Base-by-base conservation (phyloP, 805 yeast species). In the Candida ovalis region DNA sequence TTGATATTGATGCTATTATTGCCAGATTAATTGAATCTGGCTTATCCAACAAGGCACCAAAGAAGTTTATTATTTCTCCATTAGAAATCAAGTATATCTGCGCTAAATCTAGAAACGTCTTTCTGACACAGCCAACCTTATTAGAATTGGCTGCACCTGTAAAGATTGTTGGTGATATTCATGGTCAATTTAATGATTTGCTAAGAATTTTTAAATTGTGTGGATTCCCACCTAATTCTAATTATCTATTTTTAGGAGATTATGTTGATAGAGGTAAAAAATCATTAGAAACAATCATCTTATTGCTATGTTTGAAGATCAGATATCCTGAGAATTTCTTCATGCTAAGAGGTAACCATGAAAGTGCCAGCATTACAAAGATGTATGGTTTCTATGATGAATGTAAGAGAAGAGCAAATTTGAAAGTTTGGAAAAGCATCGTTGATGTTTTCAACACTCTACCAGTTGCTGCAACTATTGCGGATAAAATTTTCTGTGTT, bases 101-200 rank as follows among this genome's bases (percentile, higher is more conserved):
- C 61, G 72, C 78, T 19, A 77, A 73, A 52, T 76, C 86, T 4
- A 69, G 88, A 48, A 77, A 80, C 43, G 71, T 84, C 17, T 82
- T 84, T 47, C 59, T 83, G 62, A 71, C 68, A 9, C 91, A 84
- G 57, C 90, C 91, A 8, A 75, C 83, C 30, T 62, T 84, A 45
- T 69, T 84, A 50, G 80, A 81, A 54, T 67, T 84, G 51, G 81
- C 86, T 1, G 85, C 94, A 0, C 91, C 94, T 0, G 92, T 86
- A 3, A 87, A 87, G 63, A 79, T 87, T 49, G 92, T 86, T 6
- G 94, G 94, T 39, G 90, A 88, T 67, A 84, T 87, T 47, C 94
- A 87, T 66, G 95, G 84, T 3, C 84, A 79, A 55, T 79, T 74
- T 56, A 66, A 69, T 53, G 84, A 79, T 60, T 69, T 79, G 53